Evolutionary conservation across 2,329 filamentous ascomycete species (phyloP), one percentile per base, ranked within the genome.

Genomic region (Talaromyces sp.): DNA sequence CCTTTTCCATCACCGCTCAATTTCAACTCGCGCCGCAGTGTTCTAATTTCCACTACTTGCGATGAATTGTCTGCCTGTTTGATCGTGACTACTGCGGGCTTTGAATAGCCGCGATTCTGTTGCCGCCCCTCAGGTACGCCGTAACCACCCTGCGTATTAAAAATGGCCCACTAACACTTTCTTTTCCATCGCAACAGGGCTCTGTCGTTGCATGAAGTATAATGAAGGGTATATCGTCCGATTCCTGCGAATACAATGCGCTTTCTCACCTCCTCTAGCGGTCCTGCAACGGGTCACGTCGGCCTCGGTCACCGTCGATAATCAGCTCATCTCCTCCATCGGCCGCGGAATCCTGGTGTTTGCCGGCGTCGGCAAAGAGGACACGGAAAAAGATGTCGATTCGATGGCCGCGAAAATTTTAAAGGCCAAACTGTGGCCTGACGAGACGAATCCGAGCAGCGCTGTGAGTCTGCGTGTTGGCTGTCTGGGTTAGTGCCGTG

Each of bases 301-400:
- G 51, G 93, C 93, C 63, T 97, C 93, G 8, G 95, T 99, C 69
- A 95, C 92, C 1, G 93, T 99, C 58, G 93, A 99, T 72, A 89
- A 91, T 71, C 84, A 96, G 73, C 80, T 96, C 32, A 85, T 99
- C 53, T 98, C 95, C 1, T 90, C 89, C 3, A 98, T 99, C 70
- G 91, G 92, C 63, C 91, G 89, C 76, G 95, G 95, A 32, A 79
- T 99, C 51, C 82, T 99, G 7, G 92, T 98, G 33, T 89, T 99
- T 73, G 93, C 93, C 25, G 95, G 93, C 28, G 87, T 99, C 51
- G 92, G 90, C 33, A 93, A 92, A 47, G 89, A 93, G 59, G 95
- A 99, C 72, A 96, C 92, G 2, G 84, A 89, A 68, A 96, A 93
- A 73, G 93, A 98, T 74, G 89, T 88, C 30, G 91, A 96, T 66